Conservation (phyloP, 2,329 filamentous ascomycete genomes). For the Arthroderma sp. region DNA sequence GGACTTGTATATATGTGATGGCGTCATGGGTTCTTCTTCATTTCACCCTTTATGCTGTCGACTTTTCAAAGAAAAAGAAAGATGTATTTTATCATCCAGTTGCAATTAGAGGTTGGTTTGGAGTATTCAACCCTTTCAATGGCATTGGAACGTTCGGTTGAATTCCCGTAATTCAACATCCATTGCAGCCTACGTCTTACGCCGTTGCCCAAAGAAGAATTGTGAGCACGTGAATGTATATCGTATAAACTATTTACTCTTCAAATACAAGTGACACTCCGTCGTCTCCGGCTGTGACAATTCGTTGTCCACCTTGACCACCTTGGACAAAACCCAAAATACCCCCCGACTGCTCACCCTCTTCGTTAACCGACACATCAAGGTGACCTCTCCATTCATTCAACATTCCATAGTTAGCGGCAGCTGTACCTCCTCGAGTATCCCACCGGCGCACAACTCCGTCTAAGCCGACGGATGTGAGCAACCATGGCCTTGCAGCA, state of each 20-base stretch:
- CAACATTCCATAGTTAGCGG: constrained; percentile 55
- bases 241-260: constrained; percentile 13
- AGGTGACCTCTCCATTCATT: constrained; percentile 82
- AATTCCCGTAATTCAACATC: too few species aligned
- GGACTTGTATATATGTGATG: too few species aligned
- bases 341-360: constrained; percentile 67
- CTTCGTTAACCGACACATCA: constrained; percentile 32
- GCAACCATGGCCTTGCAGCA: constrained; percentile 44
- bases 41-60: too few species aligned
- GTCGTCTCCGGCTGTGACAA: constrained; percentile 89
- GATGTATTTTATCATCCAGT: too few species aligned
- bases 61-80: too few species aligned
- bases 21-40: too few species aligned
- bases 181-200: too few species aligned
- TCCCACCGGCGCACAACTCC: constrained; percentile 88
- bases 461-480: constrained; percentile 86
- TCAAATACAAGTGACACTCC: constrained; percentile 35
- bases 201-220: too few species aligned
- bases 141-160: too few species aligned
- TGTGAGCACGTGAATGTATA: too few species aligned
- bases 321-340: constrained; percentile 81
- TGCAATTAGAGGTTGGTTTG: too few species aligned
- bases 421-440: constrained; percentile 52
- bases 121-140: too few species aligned
- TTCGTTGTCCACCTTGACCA: constrained; percentile 51